A percentile compares a stretch with the other conserved stretches of the same genome.
Conservation (phyloP, 176 grass and related monocot genomes). For the Carex myosuroides region DNA sequence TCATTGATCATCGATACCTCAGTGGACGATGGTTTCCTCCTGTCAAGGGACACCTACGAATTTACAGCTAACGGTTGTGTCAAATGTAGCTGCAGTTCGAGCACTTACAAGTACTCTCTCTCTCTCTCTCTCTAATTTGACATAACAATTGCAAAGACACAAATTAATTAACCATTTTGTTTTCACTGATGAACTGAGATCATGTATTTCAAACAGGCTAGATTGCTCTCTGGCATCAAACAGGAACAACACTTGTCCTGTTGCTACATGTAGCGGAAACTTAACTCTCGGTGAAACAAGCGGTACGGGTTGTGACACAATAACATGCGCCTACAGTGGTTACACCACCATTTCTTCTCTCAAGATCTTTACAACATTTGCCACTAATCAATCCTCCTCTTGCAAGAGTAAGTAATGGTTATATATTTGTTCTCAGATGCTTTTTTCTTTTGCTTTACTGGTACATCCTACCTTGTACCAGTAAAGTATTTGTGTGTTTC, state of each 20-base stretch:
- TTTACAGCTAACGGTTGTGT: constrained; percentile 44
- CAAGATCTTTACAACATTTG: constrained; percentile 17
- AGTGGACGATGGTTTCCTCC: constrained; percentile 31
- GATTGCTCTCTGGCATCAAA: constrained; percentile 19
- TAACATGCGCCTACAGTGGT: constrained; percentile 40
- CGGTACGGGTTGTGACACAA: constrained; percentile 20
- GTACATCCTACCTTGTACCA: not conserved
- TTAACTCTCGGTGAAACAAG: constrained; percentile 28
- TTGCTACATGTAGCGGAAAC: not conserved
- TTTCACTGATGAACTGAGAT: not conserved
- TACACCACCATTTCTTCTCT: constrained; percentile 34
- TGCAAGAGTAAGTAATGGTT: constrained; percentile 44
- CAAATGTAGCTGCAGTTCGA: constrained; percentile 51
- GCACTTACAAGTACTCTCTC: constrained; percentile 32
- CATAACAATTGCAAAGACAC: not conserved
- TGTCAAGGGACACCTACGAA: constrained; percentile 36
- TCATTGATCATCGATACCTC: constrained; percentile 46
- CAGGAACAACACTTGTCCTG: constrained; percentile 5
- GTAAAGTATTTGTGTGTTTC: not conserved
- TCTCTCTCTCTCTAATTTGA: not conserved
- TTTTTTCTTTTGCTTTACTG: not conserved
- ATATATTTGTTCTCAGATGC: not conserved
- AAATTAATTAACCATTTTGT: not conserved
- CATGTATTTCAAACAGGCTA: constrained; percentile 29
- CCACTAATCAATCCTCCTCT: constrained; percentile 2